Evolutionary conservation across 1,284 basidiomycete genomes (phyloP).

Genomic region (Vanrija pseudolonga): DNA sequence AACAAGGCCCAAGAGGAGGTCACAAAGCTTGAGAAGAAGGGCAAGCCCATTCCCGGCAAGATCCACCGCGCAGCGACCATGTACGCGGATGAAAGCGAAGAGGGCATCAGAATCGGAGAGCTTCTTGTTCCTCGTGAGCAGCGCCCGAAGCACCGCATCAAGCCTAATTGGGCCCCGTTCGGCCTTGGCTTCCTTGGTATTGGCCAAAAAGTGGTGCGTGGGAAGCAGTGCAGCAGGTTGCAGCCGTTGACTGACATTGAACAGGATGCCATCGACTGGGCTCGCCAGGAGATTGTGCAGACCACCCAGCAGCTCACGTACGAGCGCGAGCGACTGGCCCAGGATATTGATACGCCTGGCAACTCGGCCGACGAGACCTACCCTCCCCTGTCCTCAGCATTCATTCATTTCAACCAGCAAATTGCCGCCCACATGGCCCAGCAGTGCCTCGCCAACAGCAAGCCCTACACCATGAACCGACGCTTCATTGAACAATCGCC

Average conservation of each 20-base stretch:
- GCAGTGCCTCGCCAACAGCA: slow-evolving; percentile 67
- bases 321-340: slow-evolving; percentile 50
- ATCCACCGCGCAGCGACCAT: slow-evolving; percentile 7
- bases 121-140: slow-evolving; percentile 64
- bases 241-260: too few relatives aligned
- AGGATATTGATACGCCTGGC: slow-evolving; percentile 40
- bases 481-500: slow-evolving; percentile 66
- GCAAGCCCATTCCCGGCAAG: slow-evolving; percentile 32
- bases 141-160: slow-evolving; percentile 76
- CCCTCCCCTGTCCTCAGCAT: slow-evolving; percentile 72
- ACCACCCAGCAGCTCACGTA: slow-evolving; percentile 28
- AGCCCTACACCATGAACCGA: slow-evolving; percentile 62
- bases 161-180: slow-evolving; percentile 58
- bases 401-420: slow-evolving; percentile 90
- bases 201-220: slow-evolving; percentile 60
- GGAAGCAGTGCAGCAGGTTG: too few relatives aligned
- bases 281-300: slow-evolving; percentile 47
- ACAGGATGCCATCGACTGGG: slow-evolving; percentile 82
- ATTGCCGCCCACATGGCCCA: slow-evolving; percentile 61
- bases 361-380: slow-evolving; percentile 53
- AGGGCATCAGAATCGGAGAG: slow-evolving; percentile 40
- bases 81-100: slow-evolving; percentile 4
- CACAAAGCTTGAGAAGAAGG: slow-evolving; percentile 33
- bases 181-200: slow-evolving; percentile 60
- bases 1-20: slow-evolving; percentile 37